These are phyloP conservation scores for Pleurotus djamor DNA, from an alignment of 768 basidiomycete genomes.

Conservation along the genomic window DNA sequence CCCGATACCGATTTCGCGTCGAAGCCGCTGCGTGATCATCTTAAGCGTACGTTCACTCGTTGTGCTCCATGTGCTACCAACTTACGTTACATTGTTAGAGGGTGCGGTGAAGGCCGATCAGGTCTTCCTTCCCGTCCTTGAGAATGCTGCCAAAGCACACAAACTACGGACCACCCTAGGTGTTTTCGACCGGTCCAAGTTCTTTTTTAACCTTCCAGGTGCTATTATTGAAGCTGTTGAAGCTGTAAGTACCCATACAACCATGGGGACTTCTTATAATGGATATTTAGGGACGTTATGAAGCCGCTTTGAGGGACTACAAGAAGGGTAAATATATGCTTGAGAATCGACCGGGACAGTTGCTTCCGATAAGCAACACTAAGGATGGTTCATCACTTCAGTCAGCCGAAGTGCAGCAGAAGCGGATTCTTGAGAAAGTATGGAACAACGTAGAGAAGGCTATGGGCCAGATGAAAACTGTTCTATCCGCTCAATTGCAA, in stretches of 20 bases:
- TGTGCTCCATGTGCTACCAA: neutral
- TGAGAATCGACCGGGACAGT: constrained; percentile 85
- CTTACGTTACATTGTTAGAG: constrained; percentile 40
- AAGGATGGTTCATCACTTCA: constrained; percentile 53
- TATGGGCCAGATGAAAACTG: constrained; percentile 86
- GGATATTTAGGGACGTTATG: constrained; percentile 77
- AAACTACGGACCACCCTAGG: constrained; percentile 90
- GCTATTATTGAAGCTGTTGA: constrained; percentile 87
- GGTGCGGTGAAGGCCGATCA: constrained; percentile 93
- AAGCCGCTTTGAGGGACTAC: constrained; percentile 91
- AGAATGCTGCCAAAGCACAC: constrained; percentile 93
- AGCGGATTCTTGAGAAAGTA: constrained; percentile 92
- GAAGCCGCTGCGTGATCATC: constrained; percentile 74
- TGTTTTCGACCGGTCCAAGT: constrained; percentile 95
- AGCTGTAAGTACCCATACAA: constrained; percentile 51
- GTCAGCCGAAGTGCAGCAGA: constrained; percentile 73
- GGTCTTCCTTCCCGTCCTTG: constrained; percentile 93
- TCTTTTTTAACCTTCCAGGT: constrained; percentile 97
- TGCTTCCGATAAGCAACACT: constrained; percentile 64
- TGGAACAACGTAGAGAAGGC: constrained; percentile 95
- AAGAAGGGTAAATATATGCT: constrained; percentile 94
- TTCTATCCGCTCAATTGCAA: constrained; percentile 75
- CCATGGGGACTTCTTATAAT: neutral
- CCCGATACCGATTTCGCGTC: constrained; percentile 80
- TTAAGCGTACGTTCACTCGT: constrained; percentile 60